Percentiles rank a stretch among this genome's conserved stretches.
Conservation (phyloP, 208 protist genomes). For the Trypanosomatidae sp. region DNA sequence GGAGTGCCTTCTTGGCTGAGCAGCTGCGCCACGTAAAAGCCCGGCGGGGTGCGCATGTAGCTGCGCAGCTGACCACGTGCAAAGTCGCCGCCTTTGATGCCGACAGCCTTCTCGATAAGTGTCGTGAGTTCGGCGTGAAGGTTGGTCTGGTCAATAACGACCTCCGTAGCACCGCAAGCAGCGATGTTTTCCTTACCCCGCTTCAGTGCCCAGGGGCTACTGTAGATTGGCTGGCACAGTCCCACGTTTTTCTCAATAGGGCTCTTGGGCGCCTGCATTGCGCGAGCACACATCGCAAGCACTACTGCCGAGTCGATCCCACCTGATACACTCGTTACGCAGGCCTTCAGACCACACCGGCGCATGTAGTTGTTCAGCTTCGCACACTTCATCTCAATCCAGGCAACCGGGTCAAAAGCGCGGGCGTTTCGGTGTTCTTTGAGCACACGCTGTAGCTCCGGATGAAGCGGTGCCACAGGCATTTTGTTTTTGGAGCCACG, state of each 20-base stretch:
- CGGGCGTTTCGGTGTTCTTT: slow-evolving; percentile 63
- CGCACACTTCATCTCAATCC: slow-evolving; percentile 84
- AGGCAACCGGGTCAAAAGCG: slow-evolving; percentile 78
- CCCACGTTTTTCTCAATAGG: slow-evolving; percentile 91
- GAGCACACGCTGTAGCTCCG: slow-evolving; percentile 68
- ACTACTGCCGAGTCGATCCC: slow-evolving; percentile 95
- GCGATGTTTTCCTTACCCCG: slow-evolving; percentile 85
- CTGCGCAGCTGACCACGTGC: slow-evolving; percentile 92
- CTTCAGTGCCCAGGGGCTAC: slow-evolving; percentile 85
- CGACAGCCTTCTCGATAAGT: slow-evolving; percentile 68
- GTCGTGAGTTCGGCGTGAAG: slow-evolving; percentile 73
- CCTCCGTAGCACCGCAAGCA: slow-evolving; percentile 73
- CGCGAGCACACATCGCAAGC: slow-evolving; percentile 83
- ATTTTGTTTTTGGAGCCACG: slow-evolving; percentile 18
- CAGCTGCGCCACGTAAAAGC: slow-evolving; percentile 95
- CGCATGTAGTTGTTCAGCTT: slow-evolving; percentile 94
- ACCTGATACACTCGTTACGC: slow-evolving; percentile 91
- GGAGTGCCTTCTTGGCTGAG: slow-evolving; percentile 79
- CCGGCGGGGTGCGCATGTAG: slow-evolving; percentile 95
- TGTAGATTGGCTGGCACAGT: slow-evolving; percentile 95
- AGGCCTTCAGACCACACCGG: slow-evolving; percentile 81
- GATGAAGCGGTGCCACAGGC: slow-evolving; percentile 51
- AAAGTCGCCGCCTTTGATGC: slow-evolving; percentile 85
- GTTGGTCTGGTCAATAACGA: slow-evolving; percentile 93
- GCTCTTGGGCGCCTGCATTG: slow-evolving; percentile 51